Evolutionary conservation across 352 stramenopile species (phyloP).

Genomic region (Globisporangium rhizosaccharum): DNA sequence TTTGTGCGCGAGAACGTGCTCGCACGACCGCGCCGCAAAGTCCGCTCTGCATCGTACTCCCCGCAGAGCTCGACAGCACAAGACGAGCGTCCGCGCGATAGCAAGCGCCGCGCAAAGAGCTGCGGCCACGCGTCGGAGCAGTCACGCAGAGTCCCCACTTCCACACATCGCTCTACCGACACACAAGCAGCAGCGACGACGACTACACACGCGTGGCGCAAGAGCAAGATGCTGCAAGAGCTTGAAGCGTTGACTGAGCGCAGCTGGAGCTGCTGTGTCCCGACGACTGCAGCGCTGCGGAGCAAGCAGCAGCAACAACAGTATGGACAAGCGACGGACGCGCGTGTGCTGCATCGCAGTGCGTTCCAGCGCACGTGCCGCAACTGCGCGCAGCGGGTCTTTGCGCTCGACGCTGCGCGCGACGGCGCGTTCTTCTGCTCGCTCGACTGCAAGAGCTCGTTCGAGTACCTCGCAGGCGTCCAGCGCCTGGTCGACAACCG

Average conservation of each 20-base stretch:
- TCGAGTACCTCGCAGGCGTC: slow-evolving; percentile 39
- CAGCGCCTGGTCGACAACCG: slow-evolving; percentile 34
- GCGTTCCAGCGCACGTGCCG: slow-evolving; percentile 32
- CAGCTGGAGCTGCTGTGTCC: not conserved
- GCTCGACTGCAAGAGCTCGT: slow-evolving; percentile 60
- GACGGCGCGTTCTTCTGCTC: slow-evolving; percentile 43
- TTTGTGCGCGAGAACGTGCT: slow-evolving; percentile 10
- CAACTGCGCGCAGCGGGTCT: slow-evolving; percentile 55
- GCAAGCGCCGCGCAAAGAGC: slow-evolving; percentile 12
- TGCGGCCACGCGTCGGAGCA: slow-evolving; percentile 3
- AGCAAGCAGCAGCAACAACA: slow-evolving; percentile 1
- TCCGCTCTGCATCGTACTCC: slow-evolving; percentile 15
- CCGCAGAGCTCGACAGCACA: not conserved
- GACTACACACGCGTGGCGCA: slow-evolving; percentile 25
- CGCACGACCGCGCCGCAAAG: not conserved
- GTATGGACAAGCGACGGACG: slow-evolving; percentile 4
- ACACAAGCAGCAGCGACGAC: not conserved
- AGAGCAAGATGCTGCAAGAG: slow-evolving; percentile 36
- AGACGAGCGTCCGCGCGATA: slow-evolving; percentile 1
- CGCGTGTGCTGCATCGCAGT: slow-evolving; percentile 15
- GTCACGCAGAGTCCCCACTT: not conserved
- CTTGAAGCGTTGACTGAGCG: slow-evolving; percentile 21
- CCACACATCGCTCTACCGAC: not conserved
- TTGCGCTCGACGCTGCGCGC: slow-evolving; percentile 8
- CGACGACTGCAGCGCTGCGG: slow-evolving; percentile 8